Evolutionary conservation across 1,139 yeast species (phyloP).

Genomic region (Debaryomyces sp.): DNA sequence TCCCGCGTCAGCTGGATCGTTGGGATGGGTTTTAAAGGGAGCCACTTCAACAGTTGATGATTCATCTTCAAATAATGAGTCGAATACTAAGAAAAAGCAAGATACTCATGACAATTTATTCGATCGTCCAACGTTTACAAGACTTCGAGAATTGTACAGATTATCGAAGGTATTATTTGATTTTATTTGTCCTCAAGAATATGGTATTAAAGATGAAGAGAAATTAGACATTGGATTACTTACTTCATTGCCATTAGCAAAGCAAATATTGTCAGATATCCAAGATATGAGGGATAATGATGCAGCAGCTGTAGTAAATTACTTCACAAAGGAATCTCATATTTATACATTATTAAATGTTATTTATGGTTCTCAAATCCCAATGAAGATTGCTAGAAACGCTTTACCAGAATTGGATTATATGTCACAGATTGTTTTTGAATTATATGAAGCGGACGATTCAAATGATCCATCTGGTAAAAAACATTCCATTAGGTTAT

Average conservation of each 20-base stretch:
- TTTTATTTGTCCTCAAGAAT: constrained; percentile 97
- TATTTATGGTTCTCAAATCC: constrained; percentile 90
- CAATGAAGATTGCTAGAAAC: constrained; percentile 91
- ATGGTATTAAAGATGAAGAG: constrained; percentile 95
- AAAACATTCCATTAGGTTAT: constrained; percentile 83
- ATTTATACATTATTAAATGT: constrained; percentile 91
- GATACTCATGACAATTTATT: constrained; percentile 58
- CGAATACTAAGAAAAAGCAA: constrained; percentile 22
- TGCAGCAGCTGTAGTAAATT: constrained; percentile 81
- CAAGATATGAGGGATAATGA: constrained; percentile 77
- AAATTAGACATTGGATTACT: constrained; percentile 93
- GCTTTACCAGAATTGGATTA: constrained; percentile 97
- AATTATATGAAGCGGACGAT: constrained; percentile 81
- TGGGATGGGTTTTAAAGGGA: constrained; percentile 74
- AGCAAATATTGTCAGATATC: constrained; percentile 80
- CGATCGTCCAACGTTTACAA: constrained; percentile 77
- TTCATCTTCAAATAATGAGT: constrained; percentile 24
- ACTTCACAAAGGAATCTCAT: constrained; percentile 96
- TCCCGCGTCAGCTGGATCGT: constrained; percentile 61
- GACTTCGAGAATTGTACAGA: constrained; percentile 84
- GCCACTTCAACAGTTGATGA: constrained; percentile 32
- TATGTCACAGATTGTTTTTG: constrained; percentile 92
- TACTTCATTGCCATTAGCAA: constrained; percentile 92
- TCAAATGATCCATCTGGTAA: constrained; percentile 60
- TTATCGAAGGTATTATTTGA: constrained; percentile 93